Evolutionary conservation across 225 moss, liverwort and hornwort species (phyloP).

Genomic region (Marchantia polymorpha): DNA sequence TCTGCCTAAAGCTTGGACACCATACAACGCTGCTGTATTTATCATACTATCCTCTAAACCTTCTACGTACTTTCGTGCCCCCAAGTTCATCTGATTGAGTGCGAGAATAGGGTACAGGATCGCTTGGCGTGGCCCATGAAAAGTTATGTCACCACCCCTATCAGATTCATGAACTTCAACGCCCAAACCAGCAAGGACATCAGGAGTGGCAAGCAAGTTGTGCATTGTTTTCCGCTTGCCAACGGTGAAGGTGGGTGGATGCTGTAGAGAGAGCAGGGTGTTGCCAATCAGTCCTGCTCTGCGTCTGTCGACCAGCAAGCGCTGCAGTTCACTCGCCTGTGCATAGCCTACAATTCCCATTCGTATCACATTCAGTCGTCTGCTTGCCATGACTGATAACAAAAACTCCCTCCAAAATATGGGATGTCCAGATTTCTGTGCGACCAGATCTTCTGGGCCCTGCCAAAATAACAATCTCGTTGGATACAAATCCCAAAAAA

Average conservation of each 20-base stretch:
- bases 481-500: no score
- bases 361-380: constrained; percentile 60
- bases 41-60: constrained; percentile 85
- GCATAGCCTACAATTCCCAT: constrained; percentile 64
- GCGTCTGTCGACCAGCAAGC: constrained; percentile 56
- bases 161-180: constrained; percentile 63
- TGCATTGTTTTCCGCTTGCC: constrained; percentile 82
- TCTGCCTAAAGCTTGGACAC: constrained; percentile 65
- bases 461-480: no score
- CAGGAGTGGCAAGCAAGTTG: constrained; percentile 61
- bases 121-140: constrained; percentile 81
- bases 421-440: no score
- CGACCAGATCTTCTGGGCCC: no score
- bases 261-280: constrained; percentile 66
- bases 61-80: constrained; percentile 77
- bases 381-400: constrained; percentile 28
- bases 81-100: constrained; percentile 53
- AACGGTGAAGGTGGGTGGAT: constrained; percentile 82
- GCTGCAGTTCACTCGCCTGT: constrained; percentile 55
- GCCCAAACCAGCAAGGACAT: constrained; percentile 43
- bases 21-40: constrained; percentile 58
- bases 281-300: constrained; percentile 50
- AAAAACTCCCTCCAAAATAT: neutral
- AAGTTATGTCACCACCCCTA: constrained; percentile 88
- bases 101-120: constrained; percentile 77